These are phyloP conservation scores for Spathaspora sp. DNA, from an alignment of 1,139 yeast species.

Conservation along the genomic window DNA sequence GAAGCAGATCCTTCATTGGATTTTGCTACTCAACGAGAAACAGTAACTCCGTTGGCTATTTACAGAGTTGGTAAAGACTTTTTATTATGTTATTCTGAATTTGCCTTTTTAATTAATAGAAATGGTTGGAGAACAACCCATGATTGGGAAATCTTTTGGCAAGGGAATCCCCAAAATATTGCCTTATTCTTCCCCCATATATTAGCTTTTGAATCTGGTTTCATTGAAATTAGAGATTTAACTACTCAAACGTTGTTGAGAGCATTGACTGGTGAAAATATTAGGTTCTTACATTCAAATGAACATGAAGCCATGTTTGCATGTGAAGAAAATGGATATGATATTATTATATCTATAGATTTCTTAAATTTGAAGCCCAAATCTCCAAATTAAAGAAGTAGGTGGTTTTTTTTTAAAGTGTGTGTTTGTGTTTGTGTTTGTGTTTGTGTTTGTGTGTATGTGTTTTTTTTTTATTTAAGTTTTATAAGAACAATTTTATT, in stretches of 20 bases:
- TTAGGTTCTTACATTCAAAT: constrained; percentile 81
- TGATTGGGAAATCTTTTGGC: constrained; percentile 96
- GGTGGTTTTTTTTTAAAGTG: background rate
- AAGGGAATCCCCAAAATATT: constrained; percentile 89
- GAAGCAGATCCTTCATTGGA: constrained; percentile 97
- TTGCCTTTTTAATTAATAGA: constrained; percentile 88
- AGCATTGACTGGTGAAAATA: constrained; percentile 93
- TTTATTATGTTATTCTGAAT: constrained; percentile 83
- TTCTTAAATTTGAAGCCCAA: constrained; percentile 59
- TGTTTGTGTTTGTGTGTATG: no score
- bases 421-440: no score
- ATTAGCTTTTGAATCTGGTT: constrained; percentile 83
- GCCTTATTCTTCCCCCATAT: constrained; percentile 93
- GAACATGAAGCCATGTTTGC: constrained; percentile 94
- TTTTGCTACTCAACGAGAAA: constrained; percentile 85
- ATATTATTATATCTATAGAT: constrained; percentile 87
- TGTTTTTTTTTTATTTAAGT: background rate
- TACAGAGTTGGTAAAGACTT: constrained; percentile 89
- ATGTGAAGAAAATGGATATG: constrained; percentile 87
- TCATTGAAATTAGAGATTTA: constrained; percentile 89
- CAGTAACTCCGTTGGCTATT: constrained; percentile 83
- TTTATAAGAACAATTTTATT: constrained; percentile 1
- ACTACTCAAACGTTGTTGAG: constrained; percentile 83
- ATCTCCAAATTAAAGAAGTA: constrained; percentile 4
- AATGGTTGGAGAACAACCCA: constrained; percentile 97